Evolutionary conservation across 768 basidiomycete species (phyloP).

Genomic region (Porpolomopsis calyptriformis): DNA sequence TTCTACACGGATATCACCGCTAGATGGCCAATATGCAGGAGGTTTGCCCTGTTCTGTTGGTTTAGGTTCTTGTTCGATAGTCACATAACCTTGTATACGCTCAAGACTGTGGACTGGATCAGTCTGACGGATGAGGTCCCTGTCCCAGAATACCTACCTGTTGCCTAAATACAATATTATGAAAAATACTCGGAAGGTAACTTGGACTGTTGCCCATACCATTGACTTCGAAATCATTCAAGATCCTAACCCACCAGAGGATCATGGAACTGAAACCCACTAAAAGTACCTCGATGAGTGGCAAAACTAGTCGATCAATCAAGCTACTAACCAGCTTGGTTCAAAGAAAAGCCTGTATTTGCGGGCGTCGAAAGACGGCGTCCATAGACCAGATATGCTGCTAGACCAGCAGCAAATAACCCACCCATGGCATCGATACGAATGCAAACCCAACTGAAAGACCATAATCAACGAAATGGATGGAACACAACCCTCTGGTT

Average conservation of each 20-base stretch:
- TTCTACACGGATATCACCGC: conserved; percentile 43
- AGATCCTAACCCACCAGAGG: conserved; percentile 34
- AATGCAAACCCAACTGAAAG: conserved; percentile 28
- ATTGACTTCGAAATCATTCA: conserved; percentile 37
- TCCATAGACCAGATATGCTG: conserved; percentile 47
- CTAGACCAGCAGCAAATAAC: conserved; percentile 43
- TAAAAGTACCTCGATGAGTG: too few relatives aligned
- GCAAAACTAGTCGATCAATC: too few relatives aligned
- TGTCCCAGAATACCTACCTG: conserved; percentile 11
- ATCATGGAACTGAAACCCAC: conserved; percentile 49
- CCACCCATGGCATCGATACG: conserved; percentile 50
- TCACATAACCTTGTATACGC: conserved; percentile 58
- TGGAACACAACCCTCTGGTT: conserved; percentile 17
- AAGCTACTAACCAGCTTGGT: too few relatives aligned
- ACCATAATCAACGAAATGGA: conserved; percentile 35
- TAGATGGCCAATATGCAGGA: conserved; percentile 58
- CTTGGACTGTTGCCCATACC: too few relatives aligned
- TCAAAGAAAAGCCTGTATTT: conserved; percentile 43
- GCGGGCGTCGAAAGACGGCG: conserved; percentile 23
- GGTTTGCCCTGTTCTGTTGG: conserved; percentile 33
- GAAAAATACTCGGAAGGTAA: too few relatives aligned
- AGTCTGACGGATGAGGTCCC: conserved; percentile 18
- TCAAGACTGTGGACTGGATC: conserved; percentile 38
- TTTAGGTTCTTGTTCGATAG: conserved; percentile 47
- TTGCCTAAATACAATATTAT: too few relatives aligned